Base-by-base conservation (phyloP, 176 grass and related monocot species). In the Poa pratensis region DNA sequence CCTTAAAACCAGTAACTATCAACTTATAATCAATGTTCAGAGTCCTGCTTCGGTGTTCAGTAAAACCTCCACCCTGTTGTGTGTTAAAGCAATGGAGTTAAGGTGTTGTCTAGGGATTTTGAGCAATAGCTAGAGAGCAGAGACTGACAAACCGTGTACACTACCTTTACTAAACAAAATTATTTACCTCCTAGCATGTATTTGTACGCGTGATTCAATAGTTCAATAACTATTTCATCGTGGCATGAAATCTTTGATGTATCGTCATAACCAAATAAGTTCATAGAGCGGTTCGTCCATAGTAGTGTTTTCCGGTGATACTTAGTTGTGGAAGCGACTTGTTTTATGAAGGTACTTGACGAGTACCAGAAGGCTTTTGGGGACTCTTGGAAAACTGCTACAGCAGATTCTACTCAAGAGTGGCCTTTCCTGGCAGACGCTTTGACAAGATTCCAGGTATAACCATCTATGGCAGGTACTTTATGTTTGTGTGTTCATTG, bases 351-450 rank as follows among this genome's bases (percentile, higher is more conserved):
- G 97, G 94, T 99, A 52, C 88, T 99, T 77, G 97, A 99, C 80
- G 97, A 99, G 89, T 99, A 99, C 88, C 94, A 96, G 80, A 99
- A 99, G 83, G 69, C 89, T 87, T 98, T 94, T 90, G 96, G 93
- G 53, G 94, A 99, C 61, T 88, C 90, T 15, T 96, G 88, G 94
- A 92, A 86, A 91, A 68, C 55, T 83, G 86, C 86, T 19, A 82
- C 82, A 66, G 68, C 78, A 37, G 97, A 99, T 94, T 71, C 81
- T 34, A 89, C 86, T 80, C 84, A 99, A 89, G 79, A 87, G 50
- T 96, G 94, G 97, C 76, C 90, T 89, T 99, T 94, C 83, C 72
- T 99, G 63, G 85, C 79, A 52, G 91, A 99, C 3, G 91, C 94
- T 32, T 94, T 99, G 73, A 92, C 91, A 80, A 96, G 89, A 96